Conservation (phyloP, 345 rosid species). For the Eucalyptus pauciflora region DNA sequence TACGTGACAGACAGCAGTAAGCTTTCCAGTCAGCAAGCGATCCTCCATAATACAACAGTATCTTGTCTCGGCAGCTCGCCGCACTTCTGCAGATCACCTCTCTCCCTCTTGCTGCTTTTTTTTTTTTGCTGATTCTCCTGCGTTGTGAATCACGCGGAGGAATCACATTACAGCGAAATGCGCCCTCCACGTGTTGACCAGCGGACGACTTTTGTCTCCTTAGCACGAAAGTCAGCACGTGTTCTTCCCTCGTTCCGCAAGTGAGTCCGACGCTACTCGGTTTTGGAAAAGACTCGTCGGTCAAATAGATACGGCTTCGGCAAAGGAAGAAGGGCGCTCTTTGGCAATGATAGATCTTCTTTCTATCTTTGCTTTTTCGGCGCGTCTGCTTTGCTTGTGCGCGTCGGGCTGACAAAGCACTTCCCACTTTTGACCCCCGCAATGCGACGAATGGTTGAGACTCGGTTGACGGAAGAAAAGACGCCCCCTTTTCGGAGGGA, state of each 20-base stretch:
- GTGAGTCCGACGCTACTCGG: background rate
- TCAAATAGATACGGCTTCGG: background rate
- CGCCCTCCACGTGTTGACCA: background rate
- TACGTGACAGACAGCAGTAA: background rate
- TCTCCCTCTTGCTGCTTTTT: background rate
- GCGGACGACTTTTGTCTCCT: background rate
- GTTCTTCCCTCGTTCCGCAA: background rate
- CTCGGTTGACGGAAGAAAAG: background rate
- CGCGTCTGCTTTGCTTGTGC: background rate
- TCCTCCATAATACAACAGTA: background rate
- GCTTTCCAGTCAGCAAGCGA: background rate
- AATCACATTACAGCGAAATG: background rate
- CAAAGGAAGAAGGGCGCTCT: background rate
- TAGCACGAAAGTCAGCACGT: background rate
- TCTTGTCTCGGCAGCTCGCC: background rate
- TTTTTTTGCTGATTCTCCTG: background rate
- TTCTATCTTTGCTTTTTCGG: fast-evolving
- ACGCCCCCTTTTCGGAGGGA: background rate
- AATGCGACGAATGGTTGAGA: background rate
- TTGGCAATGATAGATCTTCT: background rate
- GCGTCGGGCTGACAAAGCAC: background rate
- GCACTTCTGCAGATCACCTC: background rate
- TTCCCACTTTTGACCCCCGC: background rate
- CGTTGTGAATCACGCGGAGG: background rate
- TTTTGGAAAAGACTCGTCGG: background rate